Base-by-base conservation (phyloP, 805 yeast genomes). In the Candida michaelii region DNA sequence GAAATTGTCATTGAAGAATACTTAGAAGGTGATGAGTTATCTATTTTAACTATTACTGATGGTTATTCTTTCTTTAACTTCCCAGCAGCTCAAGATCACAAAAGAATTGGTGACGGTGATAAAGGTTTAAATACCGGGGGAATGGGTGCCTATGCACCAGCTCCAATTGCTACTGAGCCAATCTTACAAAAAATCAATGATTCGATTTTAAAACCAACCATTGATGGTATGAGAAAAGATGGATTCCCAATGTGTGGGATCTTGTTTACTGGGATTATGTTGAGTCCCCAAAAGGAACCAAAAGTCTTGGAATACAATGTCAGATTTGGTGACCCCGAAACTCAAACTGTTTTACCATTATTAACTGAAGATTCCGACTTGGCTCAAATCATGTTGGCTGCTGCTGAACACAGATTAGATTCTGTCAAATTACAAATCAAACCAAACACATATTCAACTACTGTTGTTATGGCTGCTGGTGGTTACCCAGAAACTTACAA, bases 71-170 rank as follows among this genome's bases (percentile, higher is more conserved):
- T 82, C 58, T 79, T 82, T 61, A 90, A 88, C 61, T 77, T 93
- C 45, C 99, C 99, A 32, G 87, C 98, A 34, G 97, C 98, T 19
- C 99, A 93, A 70, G 99, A 93, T 62, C 99, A 93, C 70, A 93
- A 93, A 72, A 83, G 99, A 64, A 77, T 85, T 53, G 95, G 95
- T 43, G 88, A 95, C 57, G 90, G 90, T 47, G 99, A 93, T 63
- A 72, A 81, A 30, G 99, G 99, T 18, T 76, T 91, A 49, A 93
- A 93, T 70, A 93, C 99, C 29, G 99, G 99, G 53, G 99, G 99
- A 50, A 93, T 93, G 99, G 99, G 99, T 50, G 96, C 98, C 6
- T 93, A 93, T 59, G 93, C 98, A 6, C 99, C 99, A 24, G 95
- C 98, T 9, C 99, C 99, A 43, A 74, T 89, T 49, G 98, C 95